These are phyloP conservation scores for Neopestalotiopsis rosae DNA, from an alignment of 2,329 filamentous ascomycete genomes.

Conservation along the genomic window DNA sequence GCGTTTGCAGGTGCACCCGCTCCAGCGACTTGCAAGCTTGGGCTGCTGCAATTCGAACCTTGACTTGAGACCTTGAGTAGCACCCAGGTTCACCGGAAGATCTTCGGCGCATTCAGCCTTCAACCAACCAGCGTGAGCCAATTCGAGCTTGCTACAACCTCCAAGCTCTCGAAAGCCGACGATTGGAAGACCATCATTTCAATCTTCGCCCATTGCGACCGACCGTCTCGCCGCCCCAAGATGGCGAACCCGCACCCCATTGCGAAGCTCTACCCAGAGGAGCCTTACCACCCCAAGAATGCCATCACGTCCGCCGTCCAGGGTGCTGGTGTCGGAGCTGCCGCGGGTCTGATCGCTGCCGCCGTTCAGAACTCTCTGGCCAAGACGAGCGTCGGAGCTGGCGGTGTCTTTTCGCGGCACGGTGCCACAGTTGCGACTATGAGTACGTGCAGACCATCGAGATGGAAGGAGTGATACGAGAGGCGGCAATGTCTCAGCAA, in stretches of 20 bases:
- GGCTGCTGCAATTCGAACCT: too few relatives aligned
- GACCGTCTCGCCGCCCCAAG: constrained; percentile 28
- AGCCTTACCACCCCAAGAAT: constrained; percentile 74
- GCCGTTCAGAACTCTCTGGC: constrained; percentile 86
- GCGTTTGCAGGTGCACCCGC: too few relatives aligned
- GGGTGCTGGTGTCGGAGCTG: constrained; percentile 68
- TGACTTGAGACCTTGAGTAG: too few relatives aligned
- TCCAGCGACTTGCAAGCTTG: not conserved
- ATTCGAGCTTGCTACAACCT: constrained; percentile 17
- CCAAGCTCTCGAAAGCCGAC: constrained; percentile 2
- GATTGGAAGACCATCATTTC: not conserved
- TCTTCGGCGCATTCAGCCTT: not conserved
- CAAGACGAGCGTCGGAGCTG: constrained; percentile 80
- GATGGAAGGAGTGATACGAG: not conserved
- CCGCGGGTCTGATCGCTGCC: constrained; percentile 73
- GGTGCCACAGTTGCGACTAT: constrained; percentile 75
- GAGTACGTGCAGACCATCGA: constrained; percentile 35
- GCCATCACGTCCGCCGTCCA: constrained; percentile 71
- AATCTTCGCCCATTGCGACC: constrained; percentile 24
- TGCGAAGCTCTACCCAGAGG: constrained; percentile 38
- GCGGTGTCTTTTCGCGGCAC: constrained; percentile 80
- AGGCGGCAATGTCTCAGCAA: not conserved
- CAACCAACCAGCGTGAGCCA: constrained; percentile 17
- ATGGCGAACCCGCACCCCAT: constrained; percentile 39
- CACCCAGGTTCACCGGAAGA: not conserved